Evolutionary conservation across 306 rosid species (phyloP).

Genomic region (Pyrus betulifolia): DNA sequence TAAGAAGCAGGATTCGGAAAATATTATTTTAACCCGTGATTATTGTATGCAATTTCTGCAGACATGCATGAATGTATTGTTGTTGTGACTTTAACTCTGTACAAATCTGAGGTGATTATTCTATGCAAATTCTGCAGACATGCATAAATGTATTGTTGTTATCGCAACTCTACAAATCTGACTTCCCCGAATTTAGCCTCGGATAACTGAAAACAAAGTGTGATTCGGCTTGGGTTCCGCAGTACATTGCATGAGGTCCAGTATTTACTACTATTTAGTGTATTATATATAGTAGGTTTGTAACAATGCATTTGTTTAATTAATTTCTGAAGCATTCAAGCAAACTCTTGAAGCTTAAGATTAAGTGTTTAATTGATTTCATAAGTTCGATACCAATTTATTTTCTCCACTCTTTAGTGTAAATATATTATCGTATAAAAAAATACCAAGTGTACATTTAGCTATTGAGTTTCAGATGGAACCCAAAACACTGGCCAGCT

Average conservation of each 20-base stretch:
- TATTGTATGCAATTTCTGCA: background rate
- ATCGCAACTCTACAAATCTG: background rate
- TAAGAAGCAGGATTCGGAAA: no score
- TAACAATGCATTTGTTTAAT: no score
- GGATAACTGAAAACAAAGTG: background rate
- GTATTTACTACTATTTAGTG: background rate
- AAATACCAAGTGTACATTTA: no score
- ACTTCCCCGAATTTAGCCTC: background rate
- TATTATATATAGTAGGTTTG: background rate
- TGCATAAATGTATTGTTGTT: background rate
- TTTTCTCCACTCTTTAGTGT: no score
- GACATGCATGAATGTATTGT: background rate
- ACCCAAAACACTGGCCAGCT: no score
- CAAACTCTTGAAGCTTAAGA: no score
- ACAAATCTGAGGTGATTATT: background rate
- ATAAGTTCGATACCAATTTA: no score
- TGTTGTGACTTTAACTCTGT: background rate
- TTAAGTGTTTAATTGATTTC: no score
- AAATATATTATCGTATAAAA: no score
- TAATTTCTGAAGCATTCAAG: no score
- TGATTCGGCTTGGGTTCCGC: background rate
- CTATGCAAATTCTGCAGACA: background rate
- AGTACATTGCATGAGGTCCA: background rate
- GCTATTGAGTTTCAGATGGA: no score
- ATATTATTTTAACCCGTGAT: background rate